A percentile compares a stretch with the other conserved stretches of the same genome.
phyloP scores from a whole-genome alignment of 805 yeast genomes.

The Nakazawaea molendinolei region DNA sequence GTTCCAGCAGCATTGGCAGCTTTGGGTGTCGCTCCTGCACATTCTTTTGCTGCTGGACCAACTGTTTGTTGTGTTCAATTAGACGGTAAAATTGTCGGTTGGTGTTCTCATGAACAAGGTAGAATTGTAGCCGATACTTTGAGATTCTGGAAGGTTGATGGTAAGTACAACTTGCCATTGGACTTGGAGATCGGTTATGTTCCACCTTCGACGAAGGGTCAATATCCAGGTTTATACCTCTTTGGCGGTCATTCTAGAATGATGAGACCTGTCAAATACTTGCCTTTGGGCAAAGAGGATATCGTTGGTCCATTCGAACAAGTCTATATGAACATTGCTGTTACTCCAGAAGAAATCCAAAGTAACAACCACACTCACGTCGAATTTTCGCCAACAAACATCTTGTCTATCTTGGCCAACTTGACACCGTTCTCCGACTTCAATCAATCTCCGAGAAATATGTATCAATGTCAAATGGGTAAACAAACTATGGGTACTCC shows the following conservation, averaged over 20 bases:
- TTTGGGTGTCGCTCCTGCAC: constrained; percentile 78
- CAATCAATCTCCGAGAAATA: constrained; percentile 96
- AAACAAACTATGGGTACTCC: constrained; percentile 99
- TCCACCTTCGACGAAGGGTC: constrained; percentile 94
- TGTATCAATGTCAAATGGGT: constrained; percentile 96
- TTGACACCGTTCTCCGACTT: constrained; percentile 97
- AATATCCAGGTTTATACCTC: constrained; percentile 90
- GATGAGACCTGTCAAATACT: constrained; percentile 91
- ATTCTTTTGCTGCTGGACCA: constrained; percentile 83
- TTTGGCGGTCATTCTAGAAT: constrained; percentile 92
- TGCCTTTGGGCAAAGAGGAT: constrained; percentile 79
- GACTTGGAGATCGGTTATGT: constrained; percentile 92
- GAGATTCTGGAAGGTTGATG: constrained; percentile 89
- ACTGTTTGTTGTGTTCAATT: constrained; percentile 83
- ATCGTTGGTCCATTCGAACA: constrained; percentile 97
- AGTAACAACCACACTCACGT: constrained; percentile 82
- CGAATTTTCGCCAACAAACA: constrained; percentile 91
- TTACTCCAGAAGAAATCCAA: constrained; percentile 85
- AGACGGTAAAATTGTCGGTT: constrained; percentile 89
- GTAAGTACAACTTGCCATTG: constrained; percentile 67
- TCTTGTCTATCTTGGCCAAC: constrained; percentile 90
- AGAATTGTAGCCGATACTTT: constrained; percentile 80
- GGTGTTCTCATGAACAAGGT: constrained; percentile 90
- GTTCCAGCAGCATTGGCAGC: constrained; percentile 61
- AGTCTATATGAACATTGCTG: constrained; percentile 94